Conservation (phyloP, 2,329 filamentous ascomycete species). For the Sporothrix humicola region DNA sequence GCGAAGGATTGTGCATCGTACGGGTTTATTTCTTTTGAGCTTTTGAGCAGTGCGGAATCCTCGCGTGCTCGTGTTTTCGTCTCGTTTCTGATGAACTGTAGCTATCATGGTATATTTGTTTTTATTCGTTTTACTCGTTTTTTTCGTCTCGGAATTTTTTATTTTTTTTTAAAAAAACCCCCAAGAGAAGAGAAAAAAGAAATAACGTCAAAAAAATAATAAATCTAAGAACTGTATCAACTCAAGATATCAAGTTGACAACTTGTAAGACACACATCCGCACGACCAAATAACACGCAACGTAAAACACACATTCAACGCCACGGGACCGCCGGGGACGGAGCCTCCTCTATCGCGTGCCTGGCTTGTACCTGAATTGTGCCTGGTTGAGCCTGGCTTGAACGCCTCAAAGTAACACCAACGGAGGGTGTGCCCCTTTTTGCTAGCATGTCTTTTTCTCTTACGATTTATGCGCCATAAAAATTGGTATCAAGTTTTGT, state of each 20-base stretch:
- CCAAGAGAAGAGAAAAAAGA: not conserved
- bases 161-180: not conserved
- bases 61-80: not conserved
- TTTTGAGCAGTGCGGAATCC: not conserved
- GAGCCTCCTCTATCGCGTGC: not conserved
- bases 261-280: not conserved
- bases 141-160: not conserved
- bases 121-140: too few relatives aligned
- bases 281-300: not conserved
- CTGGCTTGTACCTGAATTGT: not conserved
- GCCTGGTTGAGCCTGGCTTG: not conserved
- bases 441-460: not conserved
- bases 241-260: not conserved
- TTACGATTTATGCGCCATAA: not conserved
- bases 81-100: not conserved
- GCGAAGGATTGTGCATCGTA: constrained; percentile 17
- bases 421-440: not conserved
- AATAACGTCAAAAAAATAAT: not conserved
- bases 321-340: not conserved
- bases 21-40: not conserved
- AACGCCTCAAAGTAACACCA: not conserved
- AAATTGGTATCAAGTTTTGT: not conserved
- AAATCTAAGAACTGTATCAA: not conserved
- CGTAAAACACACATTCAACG: not conserved
- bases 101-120: not conserved